Evolutionary conservation across 345 rosid genomes (phyloP), one percentile per base, ranked within the genome.

Genomic region (Ceriops tagal): DNA sequence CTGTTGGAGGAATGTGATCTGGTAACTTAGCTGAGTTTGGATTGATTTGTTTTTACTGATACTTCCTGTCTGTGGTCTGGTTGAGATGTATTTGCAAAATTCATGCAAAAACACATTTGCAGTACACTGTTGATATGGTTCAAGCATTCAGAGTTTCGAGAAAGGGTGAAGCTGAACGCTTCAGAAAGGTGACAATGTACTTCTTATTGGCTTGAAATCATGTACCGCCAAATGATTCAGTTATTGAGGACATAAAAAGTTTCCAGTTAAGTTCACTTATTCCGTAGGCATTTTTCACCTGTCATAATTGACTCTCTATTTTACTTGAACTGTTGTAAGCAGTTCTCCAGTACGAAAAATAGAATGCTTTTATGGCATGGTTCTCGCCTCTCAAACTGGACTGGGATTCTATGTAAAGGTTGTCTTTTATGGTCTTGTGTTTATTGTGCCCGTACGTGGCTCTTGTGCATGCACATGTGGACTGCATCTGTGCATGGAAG

Each of bases 341-440:
- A 93, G 97, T 91, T 86, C 73, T 84, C 89, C 35, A 64, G 62
- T 52, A 77, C 77, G 8, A 72, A 81, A 68, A 93, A 93, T 71
- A 89, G 88, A 77, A 88, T 85, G 98, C 85, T 93, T 71, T 79
- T 93, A 34, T 93, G 97, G 98, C 97, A 93, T 79, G 98, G 98
- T 69, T 91, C 96, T 65, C 90, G 87, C 68, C 98, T 93, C 79
- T 75, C 96, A 69, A 93, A 93, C 80, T 93, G 98, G 98, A 81
- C 88, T n/a, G 98, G 98, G 71, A 89, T 93, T 75, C 83, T 93
- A 75, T n/a, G n/a, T n/a, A n/a, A n/a, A n/a, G n/a, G n/a, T n/a
- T n/a, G n/a, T n/a, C n/a, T n/a, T n/a, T n/a, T n/a, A n/a, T 93
- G 6, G 61, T 49, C 27, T 73, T 74, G n/a, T 62, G 39, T 62